A percentile compares a stretch with the other conserved stretches of the same genome.
These are phyloP conservation scores for Apiospora koreana DNA, from an alignment of 2,329 filamentous ascomycete species.

Conservation along the genomic window DNA sequence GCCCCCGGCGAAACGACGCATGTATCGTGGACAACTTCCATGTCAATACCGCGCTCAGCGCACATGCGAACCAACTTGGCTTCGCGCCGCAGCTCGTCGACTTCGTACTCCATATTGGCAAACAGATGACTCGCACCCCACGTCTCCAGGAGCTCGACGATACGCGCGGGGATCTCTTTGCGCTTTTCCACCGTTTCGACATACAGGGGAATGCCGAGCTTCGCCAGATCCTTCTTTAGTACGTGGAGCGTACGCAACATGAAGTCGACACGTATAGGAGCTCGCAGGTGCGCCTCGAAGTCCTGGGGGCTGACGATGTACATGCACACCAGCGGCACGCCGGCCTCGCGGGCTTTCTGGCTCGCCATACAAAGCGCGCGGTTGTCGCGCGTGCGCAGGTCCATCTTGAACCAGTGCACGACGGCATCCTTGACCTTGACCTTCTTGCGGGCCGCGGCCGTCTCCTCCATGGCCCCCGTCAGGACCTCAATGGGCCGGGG, in stretches of 20 bases:
- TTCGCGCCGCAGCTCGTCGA: slow-evolving; percentile 83
- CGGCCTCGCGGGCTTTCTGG: slow-evolving; percentile 64
- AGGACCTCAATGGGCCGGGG: slow-evolving; percentile 74
- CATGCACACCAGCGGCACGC: slow-evolving; percentile 71
- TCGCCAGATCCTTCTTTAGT: slow-evolving; percentile 65
- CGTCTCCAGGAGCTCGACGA: slow-evolving; percentile 65
- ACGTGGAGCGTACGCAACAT: slow-evolving; percentile 70
- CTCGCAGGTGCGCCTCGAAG: slow-evolving; percentile 76
- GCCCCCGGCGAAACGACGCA: slow-evolving; percentile 78
- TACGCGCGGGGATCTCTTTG: slow-evolving; percentile 57
- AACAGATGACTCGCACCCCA: slow-evolving; percentile 79
- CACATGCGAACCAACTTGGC: slow-evolving; percentile 63
- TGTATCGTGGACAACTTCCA: slow-evolving; percentile 77
- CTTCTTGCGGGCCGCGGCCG: slow-evolving; percentile 51
- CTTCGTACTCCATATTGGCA: slow-evolving; percentile 88
- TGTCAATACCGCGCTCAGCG: slow-evolving; percentile 63
- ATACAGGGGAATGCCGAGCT: slow-evolving; percentile 75
- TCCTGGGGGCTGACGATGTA: slow-evolving; percentile 85
- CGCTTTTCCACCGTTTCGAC: slow-evolving; percentile 71
- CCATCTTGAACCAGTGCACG: slow-evolving; percentile 89
- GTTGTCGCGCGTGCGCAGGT: slow-evolving; percentile 75
- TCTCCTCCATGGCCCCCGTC: slow-evolving; percentile 60
- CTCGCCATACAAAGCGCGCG: slow-evolving; percentile 68
- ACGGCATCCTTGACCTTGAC: slow-evolving; percentile 62
- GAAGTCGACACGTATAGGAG: slow-evolving; percentile 77